phyloP scores from a whole-genome alignment of 306 rosid genomes.

The Prunus padus region DNA sequence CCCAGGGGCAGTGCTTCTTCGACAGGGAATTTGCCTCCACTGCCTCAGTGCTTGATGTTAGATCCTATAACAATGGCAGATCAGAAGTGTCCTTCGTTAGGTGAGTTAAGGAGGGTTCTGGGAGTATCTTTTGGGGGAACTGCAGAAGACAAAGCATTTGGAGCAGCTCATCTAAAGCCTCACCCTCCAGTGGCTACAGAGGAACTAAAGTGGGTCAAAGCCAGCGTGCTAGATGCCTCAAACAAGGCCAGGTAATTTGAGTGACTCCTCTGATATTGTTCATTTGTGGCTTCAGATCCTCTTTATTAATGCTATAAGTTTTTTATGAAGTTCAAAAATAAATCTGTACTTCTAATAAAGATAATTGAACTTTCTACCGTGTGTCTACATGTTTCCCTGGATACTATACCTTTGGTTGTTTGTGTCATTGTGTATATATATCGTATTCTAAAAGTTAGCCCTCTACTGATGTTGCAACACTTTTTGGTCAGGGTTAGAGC shows the following conservation, averaged over 20 bases:
- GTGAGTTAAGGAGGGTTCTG: conserved; percentile 55
- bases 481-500: conserved; percentile 52
- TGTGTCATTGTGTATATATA: background rate
- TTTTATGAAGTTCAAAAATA: background rate
- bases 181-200: conserved; percentile 54
- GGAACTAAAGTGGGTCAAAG: conserved; percentile 67
- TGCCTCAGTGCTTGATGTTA: conserved; percentile 51
- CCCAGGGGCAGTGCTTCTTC: conserved; percentile 49
- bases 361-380: background rate
- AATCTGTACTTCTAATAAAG: background rate
- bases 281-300: conserved; percentile 4
- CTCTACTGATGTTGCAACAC: conserved; percentile 29
- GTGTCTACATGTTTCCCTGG: no score
- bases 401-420: no score
- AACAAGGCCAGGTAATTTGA: conserved; percentile 68
- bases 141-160: conserved; percentile 60
- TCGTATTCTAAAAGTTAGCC: conserved; percentile 23
- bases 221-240: conserved; percentile 51
- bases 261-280: conserved; percentile 5
- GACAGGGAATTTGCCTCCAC: conserved; percentile 46
- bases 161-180: conserved; percentile 58
- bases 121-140: conserved; percentile 60
- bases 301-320: background rate
- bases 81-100: conserved; percentile 42
- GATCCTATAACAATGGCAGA: conserved; percentile 63